Evolutionary conservation across 164 flowering plant genomes (phyloP).

Genomic region (Stephania cephalantha): DNA sequence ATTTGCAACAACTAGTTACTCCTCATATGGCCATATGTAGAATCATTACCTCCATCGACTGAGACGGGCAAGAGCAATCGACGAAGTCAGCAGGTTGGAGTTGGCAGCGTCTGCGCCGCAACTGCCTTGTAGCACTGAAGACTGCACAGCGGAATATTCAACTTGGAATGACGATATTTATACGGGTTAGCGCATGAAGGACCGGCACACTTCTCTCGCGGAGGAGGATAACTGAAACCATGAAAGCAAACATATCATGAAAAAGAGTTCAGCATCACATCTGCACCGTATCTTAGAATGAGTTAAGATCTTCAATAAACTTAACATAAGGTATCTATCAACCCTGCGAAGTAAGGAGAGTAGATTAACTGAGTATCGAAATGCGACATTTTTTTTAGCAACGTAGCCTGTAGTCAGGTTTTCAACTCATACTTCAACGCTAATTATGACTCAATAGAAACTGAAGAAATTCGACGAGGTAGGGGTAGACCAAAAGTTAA

Average conservation of each 20-base stretch:
- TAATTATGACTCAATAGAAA: too few species aligned
- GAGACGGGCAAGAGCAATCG: background rate
- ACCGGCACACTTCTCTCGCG: conserved; percentile 72
- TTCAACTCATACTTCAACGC: background rate
- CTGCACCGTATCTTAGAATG: background rate
- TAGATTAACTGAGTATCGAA: background rate
- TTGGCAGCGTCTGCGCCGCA: conserved; percentile 18
- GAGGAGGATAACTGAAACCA: conserved; percentile 61
- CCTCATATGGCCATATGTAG: background rate
- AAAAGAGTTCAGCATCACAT: background rate
- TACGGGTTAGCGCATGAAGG: conserved; percentile 56
- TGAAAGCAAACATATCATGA: conserved; percentile 4
- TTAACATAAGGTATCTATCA: background rate
- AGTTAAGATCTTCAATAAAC: background rate
- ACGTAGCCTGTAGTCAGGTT: background rate
- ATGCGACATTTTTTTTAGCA: background rate
- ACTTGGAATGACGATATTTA: conserved; percentile 69
- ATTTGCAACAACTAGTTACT: background rate
- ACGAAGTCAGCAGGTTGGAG: conserved; percentile 26
- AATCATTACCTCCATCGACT: background rate
- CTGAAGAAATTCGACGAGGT: too few species aligned
- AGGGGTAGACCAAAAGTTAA: too few species aligned
- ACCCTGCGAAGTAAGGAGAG: background rate
- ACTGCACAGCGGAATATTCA: conserved; percentile 72
- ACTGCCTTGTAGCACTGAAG: conserved; percentile 66